Evolutionary conservation across 805 yeast genomes (phyloP), one percentile per base, ranked within the genome.

Genomic region (Lachancea mirantina): DNA sequence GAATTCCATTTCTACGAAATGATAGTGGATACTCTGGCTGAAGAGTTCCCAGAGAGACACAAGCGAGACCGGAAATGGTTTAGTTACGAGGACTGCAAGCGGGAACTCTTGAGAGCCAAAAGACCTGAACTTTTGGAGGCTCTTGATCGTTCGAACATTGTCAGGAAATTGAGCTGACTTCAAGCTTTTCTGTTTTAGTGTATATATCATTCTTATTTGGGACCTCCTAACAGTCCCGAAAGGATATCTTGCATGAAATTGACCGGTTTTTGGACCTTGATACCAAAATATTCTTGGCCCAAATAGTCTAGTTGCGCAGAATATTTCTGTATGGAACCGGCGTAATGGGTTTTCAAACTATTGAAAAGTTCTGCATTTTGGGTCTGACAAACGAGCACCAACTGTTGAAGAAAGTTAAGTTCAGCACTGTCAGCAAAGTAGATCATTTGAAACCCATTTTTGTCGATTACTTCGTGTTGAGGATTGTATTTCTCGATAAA

Each of bases 1-100:
- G 95, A 85, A 54, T 89, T 78, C 50, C 92, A 87, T 52, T 81
- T 89, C 53, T 92, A 69, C 55, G 95, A 89, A 55, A 68, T 89
- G 81, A 50, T 54, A 10, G 75, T 80, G 2, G 68, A 57, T 10
- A 62, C 70, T 31, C 62, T 83, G 39, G 68, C 68, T 26, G 68
- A 63, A 1, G 66, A 55, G 15, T 92, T 88, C 81, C 98, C 98
- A 0, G 98, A 92, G 58, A 45, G 55, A 10, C 34, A 60, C 10
- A 61, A 61, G 38, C 68, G 98, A 38, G 62, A 66, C 19, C 62
- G 97, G 34, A 63, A 74, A 37, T 85, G 96, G 95, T 78, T 82
- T 52, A 65, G 72, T 2, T 82, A 73, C 45, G 54, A 66, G 4
- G 84, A 79, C 39, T 89, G 92, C 1, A 67, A 67, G 34, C 74